phyloP scores from a whole-genome alignment of 306 rosid species.

The Citrullus amarus region DNA sequence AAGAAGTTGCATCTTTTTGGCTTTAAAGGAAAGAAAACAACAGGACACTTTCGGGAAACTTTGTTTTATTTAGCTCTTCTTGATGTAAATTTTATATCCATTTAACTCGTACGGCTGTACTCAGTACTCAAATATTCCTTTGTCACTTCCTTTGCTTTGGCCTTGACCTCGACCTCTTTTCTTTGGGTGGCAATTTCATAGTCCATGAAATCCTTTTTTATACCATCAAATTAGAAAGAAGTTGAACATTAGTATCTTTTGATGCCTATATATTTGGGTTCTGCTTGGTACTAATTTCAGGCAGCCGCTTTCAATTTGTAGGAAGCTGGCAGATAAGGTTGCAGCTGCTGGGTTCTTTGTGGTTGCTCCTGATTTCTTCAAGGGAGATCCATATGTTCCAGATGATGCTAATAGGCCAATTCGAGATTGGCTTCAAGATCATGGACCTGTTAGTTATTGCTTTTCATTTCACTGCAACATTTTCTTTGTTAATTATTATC shows the following conservation, averaged over 20 bases:
- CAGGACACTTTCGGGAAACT: background rate
- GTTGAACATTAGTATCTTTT: background rate
- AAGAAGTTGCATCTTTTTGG: background rate
- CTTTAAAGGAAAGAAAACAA: background rate
- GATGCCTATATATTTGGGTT: background rate
- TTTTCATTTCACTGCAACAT: conserved; percentile 2
- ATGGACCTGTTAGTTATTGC: conserved; percentile 38
- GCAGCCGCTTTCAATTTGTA: conserved; percentile 15
- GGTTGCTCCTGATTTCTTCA: conserved; percentile 54
- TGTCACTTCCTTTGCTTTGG: background rate
- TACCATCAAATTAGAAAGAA: background rate
- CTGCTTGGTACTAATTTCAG: conserved; percentile 4
- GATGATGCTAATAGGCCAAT: conserved; percentile 22
- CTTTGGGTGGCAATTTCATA: background rate
- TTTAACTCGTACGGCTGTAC: background rate
- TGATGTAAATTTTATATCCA: background rate
- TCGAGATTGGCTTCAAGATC: conserved; percentile 42
- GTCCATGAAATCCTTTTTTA: background rate
- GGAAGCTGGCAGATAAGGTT: conserved; percentile 77
- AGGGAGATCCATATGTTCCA: conserved; percentile 46
- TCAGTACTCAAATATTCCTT: background rate
- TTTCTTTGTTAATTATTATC: background rate
- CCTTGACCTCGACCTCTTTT: background rate
- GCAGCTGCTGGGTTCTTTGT: conserved; percentile 69
- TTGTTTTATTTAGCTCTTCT: background rate